Conservation (phyloP, 1,139 yeast genomes). For the Petasospora fabianii region DNA sequence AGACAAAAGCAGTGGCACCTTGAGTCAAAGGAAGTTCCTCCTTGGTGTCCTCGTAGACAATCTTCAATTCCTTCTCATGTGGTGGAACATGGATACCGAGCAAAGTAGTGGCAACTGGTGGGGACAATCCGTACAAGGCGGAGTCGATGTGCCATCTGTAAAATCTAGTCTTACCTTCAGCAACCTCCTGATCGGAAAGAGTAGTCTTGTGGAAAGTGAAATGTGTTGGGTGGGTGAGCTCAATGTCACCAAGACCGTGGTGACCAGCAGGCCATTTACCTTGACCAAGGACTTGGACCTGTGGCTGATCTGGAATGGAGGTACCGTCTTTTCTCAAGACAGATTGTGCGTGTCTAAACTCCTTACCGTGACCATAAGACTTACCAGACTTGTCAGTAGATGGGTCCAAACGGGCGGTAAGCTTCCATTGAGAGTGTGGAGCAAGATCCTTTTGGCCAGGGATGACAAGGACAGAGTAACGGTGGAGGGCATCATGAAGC, state of each 20-base stretch:
- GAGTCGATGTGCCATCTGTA: conserved; percentile 95
- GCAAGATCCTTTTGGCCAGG: conserved; percentile 63
- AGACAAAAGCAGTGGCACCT: conserved; percentile 85
- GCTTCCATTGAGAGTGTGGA: conserved; percentile 69
- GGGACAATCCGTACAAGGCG: conserved; percentile 78
- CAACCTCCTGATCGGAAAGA: conserved; percentile 58
- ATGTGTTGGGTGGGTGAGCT: conserved; percentile 79
- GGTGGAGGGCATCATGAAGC: conserved; percentile 63
- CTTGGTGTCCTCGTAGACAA: conserved; percentile 63
- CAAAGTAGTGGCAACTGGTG: conserved; percentile 81
- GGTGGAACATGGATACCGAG: conserved; percentile 79
- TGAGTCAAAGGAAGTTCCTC: conserved; percentile 66
- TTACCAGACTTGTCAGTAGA: conserved; percentile 51
- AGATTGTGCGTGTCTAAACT: conserved; percentile 73
- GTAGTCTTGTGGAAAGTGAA: conserved; percentile 69
- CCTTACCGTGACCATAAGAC: conserved; percentile 81
- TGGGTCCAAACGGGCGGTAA: conserved; percentile 77
- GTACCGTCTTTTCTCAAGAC: conserved; percentile 78
- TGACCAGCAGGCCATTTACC: conserved; percentile 59
- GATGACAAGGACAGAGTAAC: conserved; percentile 66
- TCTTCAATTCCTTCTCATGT: conserved; percentile 36
- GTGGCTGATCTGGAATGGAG: conserved; percentile 77
- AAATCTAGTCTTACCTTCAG: conserved; percentile 65
- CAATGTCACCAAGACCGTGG: conserved; percentile 68
- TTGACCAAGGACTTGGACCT: conserved; percentile 85